These are phyloP conservation scores for Penicillium sp. DNA, from an alignment of 2,329 filamentous ascomycete genomes.

Conservation along the genomic window DNA sequence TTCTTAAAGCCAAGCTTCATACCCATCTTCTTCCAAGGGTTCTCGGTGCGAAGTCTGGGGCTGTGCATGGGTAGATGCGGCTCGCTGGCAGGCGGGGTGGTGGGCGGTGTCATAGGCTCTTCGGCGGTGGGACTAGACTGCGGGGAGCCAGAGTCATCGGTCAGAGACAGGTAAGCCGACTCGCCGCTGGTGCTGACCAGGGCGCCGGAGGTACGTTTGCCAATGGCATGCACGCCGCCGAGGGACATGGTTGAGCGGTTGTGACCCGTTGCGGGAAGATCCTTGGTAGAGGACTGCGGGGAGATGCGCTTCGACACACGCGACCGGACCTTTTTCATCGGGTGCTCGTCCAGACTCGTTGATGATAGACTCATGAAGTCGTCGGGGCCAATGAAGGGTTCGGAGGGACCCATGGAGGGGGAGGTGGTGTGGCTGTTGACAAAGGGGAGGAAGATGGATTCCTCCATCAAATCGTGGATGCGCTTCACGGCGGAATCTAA, in stretches of 20 bases:
- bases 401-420: slow-evolving; percentile 47
- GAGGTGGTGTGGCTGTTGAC: slow-evolving; percentile 64
- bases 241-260: slow-evolving; percentile 34
- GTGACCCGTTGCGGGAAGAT: slow-evolving; percentile 29
- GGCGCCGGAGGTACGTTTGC: slow-evolving; percentile 39
- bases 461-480: slow-evolving; percentile 95
- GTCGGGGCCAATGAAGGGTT: slow-evolving; percentile 40
- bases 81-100: slow-evolving; percentile 50
- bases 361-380: slow-evolving; percentile 35
- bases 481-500: slow-evolving; percentile 81
- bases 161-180: slow-evolving; percentile 39
- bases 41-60: slow-evolving; percentile 45
- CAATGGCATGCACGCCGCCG: slow-evolving; percentile 31
- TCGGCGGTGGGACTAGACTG: slow-evolving; percentile 42
- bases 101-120: slow-evolving; percentile 52
- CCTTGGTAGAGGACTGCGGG: slow-evolving; percentile 33
- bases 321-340: slow-evolving; percentile 27
- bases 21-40: slow-evolving; percentile 54
- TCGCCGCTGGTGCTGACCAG: slow-evolving; percentile 39
- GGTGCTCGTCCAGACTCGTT: slow-evolving; percentile 31
- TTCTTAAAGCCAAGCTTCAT: slow-evolving; percentile 49
- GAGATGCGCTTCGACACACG: slow-evolving; percentile 30
- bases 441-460: slow-evolving; percentile 90
- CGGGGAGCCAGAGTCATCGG: slow-evolving; percentile 47
- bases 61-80: slow-evolving; percentile 33